A percentile compares a stretch with the other conserved stretches of the same genome.
phyloP scores from a whole-genome alignment of 805 yeast species.

The Diddensiella santjacobensis region DNA sequence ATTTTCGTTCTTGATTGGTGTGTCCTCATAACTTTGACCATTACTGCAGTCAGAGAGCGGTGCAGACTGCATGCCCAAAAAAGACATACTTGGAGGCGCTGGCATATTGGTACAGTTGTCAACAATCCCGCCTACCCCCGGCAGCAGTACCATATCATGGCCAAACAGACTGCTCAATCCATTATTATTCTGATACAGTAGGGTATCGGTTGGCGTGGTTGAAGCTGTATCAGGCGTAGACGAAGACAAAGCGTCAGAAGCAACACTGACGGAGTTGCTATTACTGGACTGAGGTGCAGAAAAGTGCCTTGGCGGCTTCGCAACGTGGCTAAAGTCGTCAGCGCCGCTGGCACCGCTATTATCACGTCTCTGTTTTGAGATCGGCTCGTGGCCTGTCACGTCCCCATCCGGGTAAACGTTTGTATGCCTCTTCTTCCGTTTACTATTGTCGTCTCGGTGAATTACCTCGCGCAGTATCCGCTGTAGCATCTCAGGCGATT shows the following conservation, averaged over 20 bases:
- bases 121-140: neutral
- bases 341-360: too few relatives aligned
- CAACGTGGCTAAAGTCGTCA: too few relatives aligned
- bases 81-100: neutral
- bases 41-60: too few relatives aligned
- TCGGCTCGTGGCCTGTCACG: too few relatives aligned
- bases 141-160: neutral
- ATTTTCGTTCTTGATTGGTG: too few relatives aligned
- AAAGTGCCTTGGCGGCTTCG: too few relatives aligned
- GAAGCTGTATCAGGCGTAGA: neutral
- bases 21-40: too few relatives aligned
- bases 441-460: neutral
- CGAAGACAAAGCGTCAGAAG: too few relatives aligned
- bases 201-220: neutral
- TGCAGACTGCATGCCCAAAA: too few relatives aligned
- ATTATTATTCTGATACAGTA: neutral
- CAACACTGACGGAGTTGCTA: too few relatives aligned
- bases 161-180: neutral
- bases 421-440: neutral
- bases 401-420: neutral
- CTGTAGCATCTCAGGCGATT: constrained; percentile 7
- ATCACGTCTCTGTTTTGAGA: too few relatives aligned
- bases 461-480: constrained; percentile 10
- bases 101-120: neutral
- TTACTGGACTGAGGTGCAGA: too few relatives aligned